phyloP scores from a whole-genome alignment of 495 filamentous ascomycete genomes.

The Penicillium turbatum region DNA sequence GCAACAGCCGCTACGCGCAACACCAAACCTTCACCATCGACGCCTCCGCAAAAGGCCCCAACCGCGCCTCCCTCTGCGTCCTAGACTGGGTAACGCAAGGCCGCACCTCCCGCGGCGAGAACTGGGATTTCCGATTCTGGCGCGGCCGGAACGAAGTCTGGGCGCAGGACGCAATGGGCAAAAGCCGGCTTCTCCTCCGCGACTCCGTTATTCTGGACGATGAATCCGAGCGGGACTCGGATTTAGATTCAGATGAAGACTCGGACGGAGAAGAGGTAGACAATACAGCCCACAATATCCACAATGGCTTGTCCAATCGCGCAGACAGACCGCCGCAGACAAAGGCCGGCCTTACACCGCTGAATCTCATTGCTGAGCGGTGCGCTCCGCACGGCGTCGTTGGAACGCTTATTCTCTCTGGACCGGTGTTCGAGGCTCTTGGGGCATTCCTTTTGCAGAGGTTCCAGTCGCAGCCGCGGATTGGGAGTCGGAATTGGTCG shows the following conservation, averaged over 20 bases:
- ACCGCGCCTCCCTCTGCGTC: constrained; percentile 61
- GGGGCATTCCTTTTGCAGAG: constrained; percentile 68
- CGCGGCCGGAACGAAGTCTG: constrained; percentile 83
- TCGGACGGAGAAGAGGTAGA: constrained; percentile 32
- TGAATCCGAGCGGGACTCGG: constrained; percentile 23
- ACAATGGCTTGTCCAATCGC: constrained; percentile 6
- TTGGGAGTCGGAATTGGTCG: constrained; percentile 79
- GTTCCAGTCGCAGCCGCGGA: constrained; percentile 70
- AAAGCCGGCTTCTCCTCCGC: constrained; percentile 65
- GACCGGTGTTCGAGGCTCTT: constrained; percentile 61
- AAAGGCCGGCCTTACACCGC: constrained; percentile 18
- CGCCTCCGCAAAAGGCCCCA: constrained; percentile 39
- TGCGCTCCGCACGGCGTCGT: constrained; percentile 54
- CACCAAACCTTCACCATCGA: constrained; percentile 69
- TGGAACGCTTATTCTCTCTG: constrained; percentile 79
- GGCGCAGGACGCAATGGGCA: constrained; percentile 38
- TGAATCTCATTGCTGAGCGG: constrained; percentile 41
- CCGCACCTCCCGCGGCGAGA: constrained; percentile 79
- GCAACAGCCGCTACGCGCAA: constrained; percentile 74
- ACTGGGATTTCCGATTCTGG: constrained; percentile 78
- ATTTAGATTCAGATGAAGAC: constrained; percentile 6
- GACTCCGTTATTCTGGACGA: constrained; percentile 76
- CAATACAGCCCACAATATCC: constrained; percentile 7
- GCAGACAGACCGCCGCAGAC: constrained; percentile 8
- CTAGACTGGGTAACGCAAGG: constrained; percentile 93